A percentile compares a stretch with the other conserved stretches of the same genome.
Evolutionary conservation across 805 yeast genomes (phyloP).

Genomic region (Metschnikowia cubensis): DNA sequence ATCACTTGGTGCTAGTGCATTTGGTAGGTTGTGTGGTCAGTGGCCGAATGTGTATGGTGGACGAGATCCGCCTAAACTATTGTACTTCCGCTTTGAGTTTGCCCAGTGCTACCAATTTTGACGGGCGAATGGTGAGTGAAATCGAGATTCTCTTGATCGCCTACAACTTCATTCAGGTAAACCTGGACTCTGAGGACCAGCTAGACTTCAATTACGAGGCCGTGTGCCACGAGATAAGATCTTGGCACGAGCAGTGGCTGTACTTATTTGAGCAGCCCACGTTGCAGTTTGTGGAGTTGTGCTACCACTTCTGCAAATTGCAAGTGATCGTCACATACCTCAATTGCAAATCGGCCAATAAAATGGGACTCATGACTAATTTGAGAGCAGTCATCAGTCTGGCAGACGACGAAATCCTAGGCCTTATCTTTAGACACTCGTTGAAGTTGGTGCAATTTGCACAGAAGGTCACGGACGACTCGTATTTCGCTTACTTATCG

Average conservation of each 20-base stretch:
- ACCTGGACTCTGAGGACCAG: constrained; percentile 18
- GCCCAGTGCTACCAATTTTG: constrained; percentile 67
- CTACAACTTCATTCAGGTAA: constrained; percentile 52
- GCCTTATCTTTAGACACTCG: constrained; percentile 40
- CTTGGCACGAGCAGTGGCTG: constrained; percentile 70
- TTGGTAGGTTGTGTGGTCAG: constrained; percentile 60
- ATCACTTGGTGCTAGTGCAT: constrained; percentile 66
- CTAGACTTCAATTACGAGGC: constrained; percentile 25
- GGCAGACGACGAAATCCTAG: constrained; percentile 26
- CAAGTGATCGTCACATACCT: constrained; percentile 43
- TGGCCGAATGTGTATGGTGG: constrained; percentile 62
- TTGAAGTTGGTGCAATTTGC: constrained; percentile 40
- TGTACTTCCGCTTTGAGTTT: constrained; percentile 56
- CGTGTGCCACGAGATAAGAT: constrained; percentile 46
- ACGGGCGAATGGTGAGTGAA: constrained; percentile 79
- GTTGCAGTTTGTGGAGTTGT: constrained; percentile 69
- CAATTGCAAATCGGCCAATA: not conserved
- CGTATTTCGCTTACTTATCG: constrained; percentile 64
- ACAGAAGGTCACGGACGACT: constrained; percentile 41
- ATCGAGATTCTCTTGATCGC: constrained; percentile 56
- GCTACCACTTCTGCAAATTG: constrained; percentile 58
- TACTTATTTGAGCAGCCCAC: constrained; percentile 66
- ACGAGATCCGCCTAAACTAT: constrained; percentile 53
- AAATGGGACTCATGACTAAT: constrained; percentile 12
- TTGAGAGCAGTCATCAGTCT: constrained; percentile 22